Percentiles rank a stretch among this genome's conserved stretches.
These are phyloP conservation scores for Porcisia hertigi DNA, from an alignment of 208 protist species.

Conservation along the genomic window DNA sequence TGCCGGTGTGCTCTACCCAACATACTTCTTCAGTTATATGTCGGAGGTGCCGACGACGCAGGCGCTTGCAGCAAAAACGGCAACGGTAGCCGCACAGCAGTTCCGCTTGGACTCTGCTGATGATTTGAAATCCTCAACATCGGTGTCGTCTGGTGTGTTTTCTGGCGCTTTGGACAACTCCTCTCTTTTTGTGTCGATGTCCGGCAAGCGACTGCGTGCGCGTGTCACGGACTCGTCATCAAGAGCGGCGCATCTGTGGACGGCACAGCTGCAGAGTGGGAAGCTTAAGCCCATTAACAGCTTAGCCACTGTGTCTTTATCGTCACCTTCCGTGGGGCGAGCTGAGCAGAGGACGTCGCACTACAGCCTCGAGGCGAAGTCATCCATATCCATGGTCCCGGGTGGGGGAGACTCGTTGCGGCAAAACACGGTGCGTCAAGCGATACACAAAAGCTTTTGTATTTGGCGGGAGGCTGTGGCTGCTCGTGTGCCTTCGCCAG, in stretches of 20 bases:
- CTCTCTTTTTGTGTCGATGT: not conserved
- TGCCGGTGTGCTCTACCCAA: conserved; percentile 18
- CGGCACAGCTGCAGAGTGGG: not conserved
- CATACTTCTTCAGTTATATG: conserved; percentile 26
- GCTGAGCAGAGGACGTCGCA: not conserved
- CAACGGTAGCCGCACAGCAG: not conserved
- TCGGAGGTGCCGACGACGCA: conserved; percentile 21
- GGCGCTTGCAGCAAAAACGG: conserved; percentile 8
- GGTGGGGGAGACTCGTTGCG: not conserved
- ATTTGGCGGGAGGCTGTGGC: not conserved
- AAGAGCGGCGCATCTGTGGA: conserved; percentile 1
- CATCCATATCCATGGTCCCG: not conserved
- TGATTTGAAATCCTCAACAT: too few species aligned
- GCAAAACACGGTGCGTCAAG: not conserved
- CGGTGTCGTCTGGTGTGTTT: not conserved
- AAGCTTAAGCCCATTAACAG: not conserved
- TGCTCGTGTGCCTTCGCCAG: not conserved
- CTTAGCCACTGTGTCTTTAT: not conserved
- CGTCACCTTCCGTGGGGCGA: not conserved
- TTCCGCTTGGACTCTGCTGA: not conserved
- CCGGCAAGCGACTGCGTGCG: conserved; percentile 12
- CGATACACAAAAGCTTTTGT: not conserved
- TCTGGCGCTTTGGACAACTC: not conserved
- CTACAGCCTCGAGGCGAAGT: not conserved
- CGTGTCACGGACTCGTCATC: not conserved